phyloP scores from a whole-genome alignment of 169 alveolate genomes.

The Babesia sp. region DNA sequence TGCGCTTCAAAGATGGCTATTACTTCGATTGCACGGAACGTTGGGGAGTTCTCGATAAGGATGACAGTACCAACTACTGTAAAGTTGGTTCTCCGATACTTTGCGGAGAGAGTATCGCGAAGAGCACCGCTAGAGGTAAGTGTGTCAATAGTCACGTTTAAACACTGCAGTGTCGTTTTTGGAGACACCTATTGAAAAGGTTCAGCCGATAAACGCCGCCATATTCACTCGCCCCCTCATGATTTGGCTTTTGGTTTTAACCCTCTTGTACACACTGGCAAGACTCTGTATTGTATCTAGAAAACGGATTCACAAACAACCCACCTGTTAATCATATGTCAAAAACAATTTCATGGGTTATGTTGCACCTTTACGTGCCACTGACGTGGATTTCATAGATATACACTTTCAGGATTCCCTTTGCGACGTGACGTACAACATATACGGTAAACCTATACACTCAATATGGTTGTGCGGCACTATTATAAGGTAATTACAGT shows the following conservation, averaged over 20 bases:
- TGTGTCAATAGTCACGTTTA: too few species aligned
- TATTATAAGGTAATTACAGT: conserved; percentile 20
- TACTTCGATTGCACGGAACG: conserved; percentile 60
- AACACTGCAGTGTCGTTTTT: conserved; percentile 4
- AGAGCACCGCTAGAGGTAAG: conserved; percentile 3
- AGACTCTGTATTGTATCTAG: background rate
- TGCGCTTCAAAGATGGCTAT: conserved; percentile 55
- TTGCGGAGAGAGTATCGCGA: conserved; percentile 16
- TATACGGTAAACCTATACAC: conserved; percentile 44
- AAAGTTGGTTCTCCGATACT: conserved; percentile 48
- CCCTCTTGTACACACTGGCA: conserved; percentile 6
- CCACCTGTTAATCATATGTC: background rate
- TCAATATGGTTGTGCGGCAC: conserved; percentile 61
- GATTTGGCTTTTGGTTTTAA: background rate
- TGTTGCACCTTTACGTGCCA: conserved; percentile 55
- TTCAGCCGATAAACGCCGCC: background rate
- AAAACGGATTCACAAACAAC: background rate
- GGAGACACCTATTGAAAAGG: conserved; percentile 2
- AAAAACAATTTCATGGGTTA: conserved; percentile 1
- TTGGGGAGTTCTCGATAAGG: conserved; percentile 40
- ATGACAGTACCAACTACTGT: conserved; percentile 35
- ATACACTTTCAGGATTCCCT: conserved; percentile 53
- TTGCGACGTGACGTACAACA: conserved; percentile 50
- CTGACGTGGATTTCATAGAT: conserved; percentile 56
- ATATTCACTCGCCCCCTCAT: conserved; percentile 5